Evolutionary conservation across 2,329 filamentous ascomycete genomes (phyloP).

Genomic region (Boeremia exigua): DNA sequence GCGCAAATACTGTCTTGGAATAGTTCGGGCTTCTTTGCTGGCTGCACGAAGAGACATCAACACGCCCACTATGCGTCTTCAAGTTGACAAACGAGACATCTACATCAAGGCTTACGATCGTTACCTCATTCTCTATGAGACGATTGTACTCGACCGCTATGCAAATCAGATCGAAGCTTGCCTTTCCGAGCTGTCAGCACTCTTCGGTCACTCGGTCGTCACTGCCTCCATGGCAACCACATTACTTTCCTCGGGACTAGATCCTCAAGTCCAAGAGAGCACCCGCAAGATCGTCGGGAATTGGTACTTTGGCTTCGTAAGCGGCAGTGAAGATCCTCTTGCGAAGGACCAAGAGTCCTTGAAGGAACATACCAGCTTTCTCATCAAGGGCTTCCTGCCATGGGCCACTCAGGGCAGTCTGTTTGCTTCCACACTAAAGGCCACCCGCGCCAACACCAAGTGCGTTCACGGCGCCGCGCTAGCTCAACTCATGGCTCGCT

Average conservation of each 20-base stretch:
- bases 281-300: constrained; percentile 54
- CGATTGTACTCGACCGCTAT: constrained; percentile 56
- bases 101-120: constrained; percentile 49
- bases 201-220: constrained; percentile 48
- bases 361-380: constrained; percentile 41
- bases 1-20: constrained; percentile 55
- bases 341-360: constrained; percentile 2
- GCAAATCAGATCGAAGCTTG: constrained; percentile 57
- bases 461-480: constrained; percentile 53
- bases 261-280: constrained; percentile 52
- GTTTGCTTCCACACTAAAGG: constrained; percentile 50
- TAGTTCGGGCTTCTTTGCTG: constrained; percentile 51
- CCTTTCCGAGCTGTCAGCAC: constrained; percentile 50
- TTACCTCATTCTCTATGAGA: constrained; percentile 56
- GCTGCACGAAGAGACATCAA: constrained; percentile 35
- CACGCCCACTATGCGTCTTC: constrained; percentile 31
- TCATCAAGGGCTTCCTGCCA: constrained; percentile 52
- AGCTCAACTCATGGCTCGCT: constrained; percentile 41
- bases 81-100: constrained; percentile 17
- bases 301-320: constrained; percentile 51
- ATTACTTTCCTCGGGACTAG: constrained; percentile 51
- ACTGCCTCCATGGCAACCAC: constrained; percentile 51
- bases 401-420: constrained; percentile 56
- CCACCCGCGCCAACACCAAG: constrained; percentile 32
- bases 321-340: constrained; percentile 3